A percentile compares a stretch with the other conserved stretches of the same genome.
Conservation (phyloP, 352 stramenopile genomes). For the Phytophthora vignae region DNA sequence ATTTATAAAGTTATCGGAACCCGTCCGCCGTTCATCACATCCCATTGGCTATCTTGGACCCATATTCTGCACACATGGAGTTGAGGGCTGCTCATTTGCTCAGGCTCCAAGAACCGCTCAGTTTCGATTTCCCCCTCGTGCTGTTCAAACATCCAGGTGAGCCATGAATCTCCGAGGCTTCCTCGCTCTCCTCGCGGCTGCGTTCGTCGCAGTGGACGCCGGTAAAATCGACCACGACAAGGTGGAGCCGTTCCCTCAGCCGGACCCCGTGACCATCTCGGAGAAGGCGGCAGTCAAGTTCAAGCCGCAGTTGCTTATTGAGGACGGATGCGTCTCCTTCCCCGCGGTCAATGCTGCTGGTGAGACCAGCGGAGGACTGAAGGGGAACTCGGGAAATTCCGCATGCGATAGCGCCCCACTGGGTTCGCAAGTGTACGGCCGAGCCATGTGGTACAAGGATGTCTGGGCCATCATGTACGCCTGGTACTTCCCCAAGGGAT, state of each 20-base stretch:
- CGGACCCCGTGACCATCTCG: not conserved
- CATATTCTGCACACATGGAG: not conserved
- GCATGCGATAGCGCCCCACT: not conserved
- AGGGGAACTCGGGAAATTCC: not conserved
- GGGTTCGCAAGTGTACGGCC: not conserved
- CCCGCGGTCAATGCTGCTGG: not conserved
- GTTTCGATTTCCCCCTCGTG: not conserved
- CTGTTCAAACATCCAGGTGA: not conserved
- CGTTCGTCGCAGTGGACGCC: not conserved
- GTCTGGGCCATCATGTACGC: constrained; percentile 3
- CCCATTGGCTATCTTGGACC: not conserved
- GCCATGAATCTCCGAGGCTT: not conserved
- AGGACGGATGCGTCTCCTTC: not conserved
- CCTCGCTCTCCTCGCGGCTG: not conserved
- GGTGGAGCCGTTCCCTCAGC: not conserved
- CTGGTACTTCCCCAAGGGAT: not conserved
- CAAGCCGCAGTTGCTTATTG: not conserved
- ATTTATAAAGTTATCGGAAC: not conserved
- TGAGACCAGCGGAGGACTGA: not conserved
- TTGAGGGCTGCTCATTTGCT: not conserved
- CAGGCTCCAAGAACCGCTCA: not conserved
- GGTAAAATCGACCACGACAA: not conserved
- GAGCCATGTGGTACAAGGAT: not conserved
- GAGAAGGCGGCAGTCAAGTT: constrained; percentile 3
- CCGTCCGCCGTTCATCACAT: not conserved